A percentile compares a stretch with the other conserved stretches of the same genome.
Conservation (phyloP, 495 filamentous ascomycete species). For the Aspergillus biplanus region DNA sequence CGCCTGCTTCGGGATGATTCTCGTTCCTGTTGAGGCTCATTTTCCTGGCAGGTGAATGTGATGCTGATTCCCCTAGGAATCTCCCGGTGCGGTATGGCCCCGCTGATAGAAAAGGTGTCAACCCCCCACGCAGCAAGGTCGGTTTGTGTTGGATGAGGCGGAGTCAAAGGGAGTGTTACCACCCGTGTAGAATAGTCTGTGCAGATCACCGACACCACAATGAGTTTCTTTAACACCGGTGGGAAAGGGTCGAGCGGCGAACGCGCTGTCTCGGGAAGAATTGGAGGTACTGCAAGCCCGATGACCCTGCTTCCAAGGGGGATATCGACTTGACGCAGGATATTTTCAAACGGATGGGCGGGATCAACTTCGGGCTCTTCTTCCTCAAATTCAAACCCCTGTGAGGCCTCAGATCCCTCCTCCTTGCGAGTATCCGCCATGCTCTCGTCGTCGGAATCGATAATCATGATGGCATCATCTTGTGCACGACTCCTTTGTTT, state of each 20-base stretch:
- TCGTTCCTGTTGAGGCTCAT: conserved; percentile 28
- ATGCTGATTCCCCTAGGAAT: conserved; percentile 69
- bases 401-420: conserved; percentile 35
- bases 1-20: conserved; percentile 34
- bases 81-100: conserved; percentile 57
- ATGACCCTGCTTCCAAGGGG: conserved; percentile 64
- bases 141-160: conserved; percentile 63
- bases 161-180: conserved; percentile 71
- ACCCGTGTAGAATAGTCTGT: conserved; percentile 69
- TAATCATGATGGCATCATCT: conserved; percentile 70
- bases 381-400: conserved; percentile 54
- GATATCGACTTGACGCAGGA: conserved; percentile 70
- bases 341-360: conserved; percentile 53
- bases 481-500: conserved; percentile 42
- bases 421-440: conserved; percentile 40
- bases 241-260: conserved; percentile 60
- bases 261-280: conserved; percentile 49
- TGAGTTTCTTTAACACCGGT: conserved; percentile 60
- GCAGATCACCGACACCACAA: conserved; percentile 74
- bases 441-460: conserved; percentile 80
- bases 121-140: conserved; percentile 58
- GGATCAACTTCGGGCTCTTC: conserved; percentile 65
- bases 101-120: conserved; percentile 56
- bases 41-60: conserved; percentile 59
- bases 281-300: conserved; percentile 60